Conservation (phyloP, 2,329 filamentous ascomycete species). For the Pyricularia pennisetigena region DNA sequence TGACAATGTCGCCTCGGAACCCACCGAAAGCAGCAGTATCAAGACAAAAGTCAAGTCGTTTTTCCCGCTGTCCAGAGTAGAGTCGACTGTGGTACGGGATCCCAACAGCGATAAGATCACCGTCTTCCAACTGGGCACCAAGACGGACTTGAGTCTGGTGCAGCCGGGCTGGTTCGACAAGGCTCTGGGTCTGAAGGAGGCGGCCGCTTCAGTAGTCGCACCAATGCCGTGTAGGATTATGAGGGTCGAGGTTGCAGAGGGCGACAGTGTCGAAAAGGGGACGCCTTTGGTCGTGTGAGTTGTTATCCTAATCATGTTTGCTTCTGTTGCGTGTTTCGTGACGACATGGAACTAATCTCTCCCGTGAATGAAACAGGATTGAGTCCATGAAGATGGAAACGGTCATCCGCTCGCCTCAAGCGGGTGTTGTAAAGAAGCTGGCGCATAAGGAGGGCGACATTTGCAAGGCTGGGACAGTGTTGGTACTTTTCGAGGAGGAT, state of each 20-base stretch:
- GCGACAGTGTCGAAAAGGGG: conserved; percentile 74
- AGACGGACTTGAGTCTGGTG: conserved; percentile 47
- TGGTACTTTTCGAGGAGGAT: conserved; percentile 60
- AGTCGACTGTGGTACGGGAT: conserved; percentile 64
- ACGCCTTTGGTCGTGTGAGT: conserved; percentile 74
- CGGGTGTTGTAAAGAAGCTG: conserved; percentile 60
- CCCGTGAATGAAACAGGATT: conserved; percentile 36
- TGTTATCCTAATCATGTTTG: background rate
- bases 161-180: conserved; percentile 76
- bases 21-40: conserved; percentile 4
- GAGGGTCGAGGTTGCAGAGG: conserved; percentile 76
- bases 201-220: conserved; percentile 71
- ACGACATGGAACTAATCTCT: conserved; percentile 15
- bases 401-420: conserved; percentile 67
- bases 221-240: conserved; percentile 98
- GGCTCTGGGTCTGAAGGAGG: conserved; percentile 73
- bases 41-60: conserved; percentile 52
- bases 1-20: conserved; percentile 27
- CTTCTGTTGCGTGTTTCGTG: background rate
- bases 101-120: conserved; percentile 49
- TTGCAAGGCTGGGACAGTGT: conserved; percentile 65
- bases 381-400: conserved; percentile 91
- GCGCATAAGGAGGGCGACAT: conserved; percentile 70
- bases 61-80: conserved; percentile 71
- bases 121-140: conserved; percentile 62